These are phyloP conservation scores for Mortierella sp. DNA, from an alignment of 371 early-diverging fungal genomes.

Conservation along the genomic window DNA sequence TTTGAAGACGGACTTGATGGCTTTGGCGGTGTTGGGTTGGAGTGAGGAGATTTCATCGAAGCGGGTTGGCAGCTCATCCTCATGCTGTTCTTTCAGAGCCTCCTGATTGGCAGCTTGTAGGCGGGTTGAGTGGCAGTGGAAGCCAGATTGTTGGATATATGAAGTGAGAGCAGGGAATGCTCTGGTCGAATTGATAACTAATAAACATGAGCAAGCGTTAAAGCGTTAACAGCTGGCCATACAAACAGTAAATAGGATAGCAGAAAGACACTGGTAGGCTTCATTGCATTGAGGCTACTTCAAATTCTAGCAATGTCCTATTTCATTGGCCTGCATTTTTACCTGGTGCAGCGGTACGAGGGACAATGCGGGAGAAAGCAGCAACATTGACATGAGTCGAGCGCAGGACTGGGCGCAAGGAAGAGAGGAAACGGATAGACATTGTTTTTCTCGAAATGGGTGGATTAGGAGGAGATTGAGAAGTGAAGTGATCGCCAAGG, in stretches of 20 bases:
- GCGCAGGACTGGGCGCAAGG: constrained; percentile 41
- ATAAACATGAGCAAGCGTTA: neutral
- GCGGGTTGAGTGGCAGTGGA: constrained; percentile 30
- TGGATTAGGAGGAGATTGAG: neutral
- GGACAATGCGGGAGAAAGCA: constrained; percentile 16
- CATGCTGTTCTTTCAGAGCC: constrained; percentile 23
- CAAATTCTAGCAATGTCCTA: neutral
- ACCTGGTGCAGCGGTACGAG: constrained; percentile 37
- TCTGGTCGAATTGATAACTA: constrained; percentile 24
- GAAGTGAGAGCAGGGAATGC: constrained; percentile 46
- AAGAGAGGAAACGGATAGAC: constrained; percentile 34
- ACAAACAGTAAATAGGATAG: no score
- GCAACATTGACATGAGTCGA: constrained; percentile 22
- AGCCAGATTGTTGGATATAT: constrained; percentile 36
- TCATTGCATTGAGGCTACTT: no score
- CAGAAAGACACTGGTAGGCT: no score
- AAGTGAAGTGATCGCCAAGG: neutral
- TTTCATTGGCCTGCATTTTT: neutral
- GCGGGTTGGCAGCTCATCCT: constrained; percentile 63
- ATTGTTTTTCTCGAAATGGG: constrained; percentile 10
- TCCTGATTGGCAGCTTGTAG: constrained; percentile 33
- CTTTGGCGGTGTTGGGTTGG: constrained; percentile 69
- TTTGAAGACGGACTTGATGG: constrained; percentile 75
- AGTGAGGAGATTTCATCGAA: constrained; percentile 69
- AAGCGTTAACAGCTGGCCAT: no score